Base-by-base conservation (phyloP, 148 eudicot species). In the Chenopodium berlandieri region DNA sequence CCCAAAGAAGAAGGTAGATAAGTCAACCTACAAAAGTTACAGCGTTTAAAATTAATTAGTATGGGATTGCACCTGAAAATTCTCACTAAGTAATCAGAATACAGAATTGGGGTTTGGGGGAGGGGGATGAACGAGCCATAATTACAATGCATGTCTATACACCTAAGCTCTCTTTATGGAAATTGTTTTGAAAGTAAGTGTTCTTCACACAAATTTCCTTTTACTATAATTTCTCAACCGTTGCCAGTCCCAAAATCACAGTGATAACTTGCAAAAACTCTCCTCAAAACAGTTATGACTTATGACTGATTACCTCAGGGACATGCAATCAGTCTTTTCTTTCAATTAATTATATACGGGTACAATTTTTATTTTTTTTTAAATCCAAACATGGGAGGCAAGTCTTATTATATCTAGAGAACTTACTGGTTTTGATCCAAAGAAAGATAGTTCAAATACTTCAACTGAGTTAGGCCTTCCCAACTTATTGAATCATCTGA, bases 401-500 rank as follows among this genome's bases (percentile, higher is more conserved):
- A 56, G 60, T 56, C 16, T 56, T 56, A 56, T 27, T 32, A 44
- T 54, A 12, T 44, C 56, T n/a, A 27, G 50, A 82, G 32, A 17
- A 85, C 97, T 80, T 87, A 96, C 99, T 86, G 85, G 82, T 96
- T 96, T 58, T 92, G 91, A 85, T 83, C 88, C 84, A 94, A 71
- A 66, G 98, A 92, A 54, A 96, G 86, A 85, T 86, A 78, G 44
- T 84, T 78, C 23, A 96, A 87, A 79, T 82, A 78, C 85, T 88
- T 92, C 85, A 96, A 80, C 74, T 87, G 80, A 68, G 89, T 48
- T 19, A 96, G 73, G 81, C 88, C 95, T 82, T 92, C 89, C 99
- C 99, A 96, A 89, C 87, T 80, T 31, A 96, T 81, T 66, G 90
- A 89, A 52, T 86, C 88, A 79, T 92, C 94, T 50, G 83, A 50